phyloP scores from a whole-genome alignment of 495 filamentous ascomycete species.

The Annulohypoxylon stygium region DNA sequence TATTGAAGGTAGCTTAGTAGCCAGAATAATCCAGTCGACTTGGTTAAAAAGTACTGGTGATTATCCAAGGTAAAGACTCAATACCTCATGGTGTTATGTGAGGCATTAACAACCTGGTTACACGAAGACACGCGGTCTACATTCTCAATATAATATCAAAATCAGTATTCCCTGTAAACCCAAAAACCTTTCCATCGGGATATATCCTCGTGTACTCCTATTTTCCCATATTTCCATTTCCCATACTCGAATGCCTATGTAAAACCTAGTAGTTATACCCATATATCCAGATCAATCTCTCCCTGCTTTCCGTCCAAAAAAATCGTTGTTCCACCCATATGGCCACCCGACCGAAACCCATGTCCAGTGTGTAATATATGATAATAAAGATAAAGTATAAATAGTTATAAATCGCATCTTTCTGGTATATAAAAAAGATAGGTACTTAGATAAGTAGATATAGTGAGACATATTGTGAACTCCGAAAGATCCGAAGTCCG shows the following conservation, averaged over 20 bases:
- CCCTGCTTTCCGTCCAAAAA: neutral
- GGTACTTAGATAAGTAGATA: neutral
- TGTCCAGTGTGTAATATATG: neutral
- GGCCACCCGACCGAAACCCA: neutral
- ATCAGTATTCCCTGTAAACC: neutral
- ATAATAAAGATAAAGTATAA: neutral
- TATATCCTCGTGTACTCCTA: neutral
- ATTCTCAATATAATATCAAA: neutral
- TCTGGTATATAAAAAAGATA: neutral
- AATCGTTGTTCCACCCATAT: neutral
- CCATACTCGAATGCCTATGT: neutral
- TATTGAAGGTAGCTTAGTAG: too few species aligned
- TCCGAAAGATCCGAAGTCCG: neutral
- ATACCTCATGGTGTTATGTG: too few species aligned
- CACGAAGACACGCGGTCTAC: too few species aligned
- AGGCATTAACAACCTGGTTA: too few species aligned
- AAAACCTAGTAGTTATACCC: constrained; percentile 3
- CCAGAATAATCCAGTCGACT: too few species aligned
- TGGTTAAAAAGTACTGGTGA: too few species aligned
- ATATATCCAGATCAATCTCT: neutral
- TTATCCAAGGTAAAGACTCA: too few species aligned
- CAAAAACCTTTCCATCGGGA: neutral
- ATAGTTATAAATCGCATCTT: neutral
- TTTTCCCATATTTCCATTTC: neutral
- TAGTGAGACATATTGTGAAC: neutral